These are phyloP conservation scores for Tricholoma furcatifolium DNA, from an alignment of 768 basidiomycete species.

Conservation along the genomic window DNA sequence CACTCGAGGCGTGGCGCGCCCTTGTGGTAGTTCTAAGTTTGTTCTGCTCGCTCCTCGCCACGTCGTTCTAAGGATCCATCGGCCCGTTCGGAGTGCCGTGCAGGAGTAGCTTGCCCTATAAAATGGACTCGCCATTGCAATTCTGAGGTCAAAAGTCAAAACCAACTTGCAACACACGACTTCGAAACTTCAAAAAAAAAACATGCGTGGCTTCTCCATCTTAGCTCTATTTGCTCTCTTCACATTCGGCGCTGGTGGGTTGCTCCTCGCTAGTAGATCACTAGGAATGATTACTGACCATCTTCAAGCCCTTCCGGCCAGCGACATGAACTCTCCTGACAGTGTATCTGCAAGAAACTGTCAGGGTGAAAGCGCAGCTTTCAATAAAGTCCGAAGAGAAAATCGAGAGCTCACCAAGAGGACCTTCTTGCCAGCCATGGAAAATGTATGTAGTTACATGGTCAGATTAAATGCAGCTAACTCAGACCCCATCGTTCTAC, in stretches of 20 bases:
- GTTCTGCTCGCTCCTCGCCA: not conserved
- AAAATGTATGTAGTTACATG: constrained; percentile 16
- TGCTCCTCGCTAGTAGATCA: not conserved
- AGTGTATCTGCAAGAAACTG: constrained; percentile 10
- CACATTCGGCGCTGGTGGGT: constrained; percentile 11
- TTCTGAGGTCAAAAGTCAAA: not conserved
- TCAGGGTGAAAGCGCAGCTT: constrained; percentile 13
- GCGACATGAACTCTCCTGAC: not conserved
- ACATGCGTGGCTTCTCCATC: constrained; percentile 15
- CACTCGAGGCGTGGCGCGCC: not conserved
- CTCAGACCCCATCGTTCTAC: not conserved
- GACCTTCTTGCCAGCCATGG: constrained; percentile 8
- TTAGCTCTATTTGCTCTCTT: constrained; percentile 13
- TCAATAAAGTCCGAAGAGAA: constrained; percentile 18
- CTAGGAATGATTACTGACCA: not conserved
- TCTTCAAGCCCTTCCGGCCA: constrained; percentile 5
- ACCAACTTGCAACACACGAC: not conserved
- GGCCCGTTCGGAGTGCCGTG: constrained; percentile 7
- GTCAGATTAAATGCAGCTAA: not conserved
- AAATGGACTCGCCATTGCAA: not conserved
- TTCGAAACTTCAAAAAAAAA: not conserved
- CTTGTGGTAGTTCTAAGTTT: constrained; percentile 2
- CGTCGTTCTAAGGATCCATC: not conserved
- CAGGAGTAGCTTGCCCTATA: constrained; percentile 1
- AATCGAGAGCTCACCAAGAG: constrained; percentile 16